phyloP scores from a whole-genome alignment of 805 yeast species.

The Komagataella phaffii region DNA sequence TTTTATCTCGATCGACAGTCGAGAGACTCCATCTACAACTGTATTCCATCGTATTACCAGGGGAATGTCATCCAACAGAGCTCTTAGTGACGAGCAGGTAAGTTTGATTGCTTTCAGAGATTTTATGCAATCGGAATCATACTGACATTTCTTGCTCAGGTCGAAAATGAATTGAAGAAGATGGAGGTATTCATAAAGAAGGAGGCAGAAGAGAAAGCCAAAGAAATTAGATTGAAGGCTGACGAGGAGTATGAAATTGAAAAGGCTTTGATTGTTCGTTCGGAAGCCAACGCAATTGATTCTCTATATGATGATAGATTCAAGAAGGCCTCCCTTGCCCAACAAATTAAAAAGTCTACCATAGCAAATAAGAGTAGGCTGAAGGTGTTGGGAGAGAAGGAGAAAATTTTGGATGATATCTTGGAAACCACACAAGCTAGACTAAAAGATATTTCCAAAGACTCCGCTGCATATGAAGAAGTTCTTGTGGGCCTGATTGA shows the following conservation, averaged over 20 bases:
- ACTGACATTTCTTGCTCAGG: slow-evolving; percentile 30
- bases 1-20: neutral
- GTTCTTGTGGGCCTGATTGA: slow-evolving; percentile 67
- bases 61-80: slow-evolving; percentile 6
- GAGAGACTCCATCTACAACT: neutral
- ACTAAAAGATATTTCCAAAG: slow-evolving; percentile 43
- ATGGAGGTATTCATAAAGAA: slow-evolving; percentile 98
- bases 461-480: slow-evolving; percentile 47
- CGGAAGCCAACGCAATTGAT: slow-evolving; percentile 85
- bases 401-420: slow-evolving; percentile 61
- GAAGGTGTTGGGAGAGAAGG: slow-evolving; percentile 77
- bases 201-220: slow-evolving; percentile 98
- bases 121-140: neutral
- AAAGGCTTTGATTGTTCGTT: slow-evolving; percentile 87
- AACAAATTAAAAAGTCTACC: slow-evolving; percentile 91
- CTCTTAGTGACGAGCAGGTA: slow-evolving; percentile 36
- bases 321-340: slow-evolving; percentile 85
- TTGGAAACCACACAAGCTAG: slow-evolving; percentile 56
- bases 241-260: slow-evolving; percentile 98
- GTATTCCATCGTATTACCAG: neutral
- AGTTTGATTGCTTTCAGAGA: slow-evolving; percentile 9
- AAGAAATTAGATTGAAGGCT: slow-evolving; percentile 89
- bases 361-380: slow-evolving; percentile 92
- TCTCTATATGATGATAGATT: slow-evolving; percentile 63
- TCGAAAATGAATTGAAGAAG: slow-evolving; percentile 88